Evolutionary conservation across 2,329 filamentous ascomycete genomes (phyloP), one percentile per base, ranked within the genome.

Genomic region (Dactylellina parvicollis): DNA sequence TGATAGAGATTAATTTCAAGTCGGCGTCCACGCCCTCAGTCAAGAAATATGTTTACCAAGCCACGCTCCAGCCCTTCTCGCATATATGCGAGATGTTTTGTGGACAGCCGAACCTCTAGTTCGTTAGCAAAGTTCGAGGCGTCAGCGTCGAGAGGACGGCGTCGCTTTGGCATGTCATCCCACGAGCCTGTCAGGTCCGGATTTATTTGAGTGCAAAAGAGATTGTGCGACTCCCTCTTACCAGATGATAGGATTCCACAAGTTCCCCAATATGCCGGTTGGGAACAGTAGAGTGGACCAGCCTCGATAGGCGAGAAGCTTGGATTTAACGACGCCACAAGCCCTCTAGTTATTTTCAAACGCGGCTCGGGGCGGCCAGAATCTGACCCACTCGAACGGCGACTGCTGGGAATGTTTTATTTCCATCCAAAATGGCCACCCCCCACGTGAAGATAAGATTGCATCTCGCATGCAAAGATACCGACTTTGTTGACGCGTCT

Each of bases 401-500:
- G 67, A 57, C 46, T 38, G n/a, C 20, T 44, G 14, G 16, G 28
- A 38, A 55, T 10, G 7, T 24, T 16, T 42, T 10, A 26, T 61
- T 55, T 18, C 14, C 34, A 18, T 34, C 59, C 26, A 55, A 22
- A 32, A 7, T 38, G 34, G 4, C 34, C 34, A 14, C 26, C 67
- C 67, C 67, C 67, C 67, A 59, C 67, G 54, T 57, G 60, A 64
- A 59, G 67, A 73, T 73, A 73, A 73, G 67, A 73, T 52, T 60
- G 60, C 57, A 60, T 57, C 26, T 44, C 34, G 18, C 52, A 59
- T 24, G 44, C 54, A 24, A 7, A 56, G 14, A 30, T 32, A 32
- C 38, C 10, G 30, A 32, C 16, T 44, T 44, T 44, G 9, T 44
- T 18, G 8, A 20, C 16, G 22, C 16, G 34, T 3, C 16, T 38